phyloP scores from a whole-genome alignment of 495 filamentous ascomycete species.

The Xylaria acuta region DNA sequence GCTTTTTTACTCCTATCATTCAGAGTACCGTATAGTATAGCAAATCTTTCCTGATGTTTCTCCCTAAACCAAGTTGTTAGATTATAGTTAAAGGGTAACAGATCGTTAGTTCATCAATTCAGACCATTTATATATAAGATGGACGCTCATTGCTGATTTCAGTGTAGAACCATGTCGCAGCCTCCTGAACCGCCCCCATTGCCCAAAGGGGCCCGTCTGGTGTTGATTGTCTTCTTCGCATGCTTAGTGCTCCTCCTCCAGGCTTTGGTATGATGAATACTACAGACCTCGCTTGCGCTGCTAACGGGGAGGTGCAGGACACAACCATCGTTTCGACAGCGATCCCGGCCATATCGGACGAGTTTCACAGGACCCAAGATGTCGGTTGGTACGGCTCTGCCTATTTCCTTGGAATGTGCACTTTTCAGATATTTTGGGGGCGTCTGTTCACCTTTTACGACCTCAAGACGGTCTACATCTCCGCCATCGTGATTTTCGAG shows the following conservation, averaged over 20 bases:
- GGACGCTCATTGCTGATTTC: no score
- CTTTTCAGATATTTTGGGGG: conserved; percentile 48
- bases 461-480: conserved; percentile 8
- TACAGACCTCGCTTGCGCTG: background rate
- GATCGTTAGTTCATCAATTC: no score
- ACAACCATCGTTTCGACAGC: conserved; percentile 57
- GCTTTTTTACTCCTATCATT: no score
- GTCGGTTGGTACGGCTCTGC: conserved; percentile 59
- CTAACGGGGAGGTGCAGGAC: conserved; percentile 20
- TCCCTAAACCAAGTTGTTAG: background rate
- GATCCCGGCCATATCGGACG: conserved; percentile 56
- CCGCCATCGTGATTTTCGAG: conserved; percentile 51
- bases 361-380: conserved; percentile 53
- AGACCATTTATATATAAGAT: no score
- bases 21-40: background rate
- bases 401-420: conserved; percentile 47
- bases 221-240: conserved; percentile 6
- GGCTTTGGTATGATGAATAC: background rate
- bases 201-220: background rate
- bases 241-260: conserved; percentile 4
- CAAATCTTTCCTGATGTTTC: background rate
- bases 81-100: no score
- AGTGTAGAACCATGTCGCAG: background rate
- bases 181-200: background rate
- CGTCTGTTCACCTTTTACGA: conserved; percentile 49